A percentile compares a stretch with the other conserved stretches of the same genome.
phyloP scores from a whole-genome alignment of 208 protist genomes.

The Blechomonas ayalai region DNA sequence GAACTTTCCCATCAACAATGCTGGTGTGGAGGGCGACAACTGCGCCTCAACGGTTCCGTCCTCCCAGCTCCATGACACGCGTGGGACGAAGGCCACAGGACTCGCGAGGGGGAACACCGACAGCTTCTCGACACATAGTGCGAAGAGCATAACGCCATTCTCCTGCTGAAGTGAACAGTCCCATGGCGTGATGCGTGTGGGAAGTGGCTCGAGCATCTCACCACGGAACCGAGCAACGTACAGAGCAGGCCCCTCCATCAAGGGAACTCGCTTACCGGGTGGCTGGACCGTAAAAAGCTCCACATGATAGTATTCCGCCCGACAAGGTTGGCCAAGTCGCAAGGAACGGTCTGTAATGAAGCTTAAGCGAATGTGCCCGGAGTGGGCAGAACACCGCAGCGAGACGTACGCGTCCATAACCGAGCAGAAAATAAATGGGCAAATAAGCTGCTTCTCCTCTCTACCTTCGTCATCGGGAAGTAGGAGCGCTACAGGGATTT shows the following conservation, averaged over 20 bases:
- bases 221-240: conserved; percentile 9
- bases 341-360: conserved; percentile 38
- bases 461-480: conserved; percentile 28
- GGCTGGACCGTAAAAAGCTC: background rate
- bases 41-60: conserved; percentile 29
- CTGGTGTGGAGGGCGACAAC: conserved; percentile 24
- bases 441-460: conserved; percentile 18
- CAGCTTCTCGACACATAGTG: conserved; percentile 1
- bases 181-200: conserved; percentile 3
- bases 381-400: conserved; percentile 10
- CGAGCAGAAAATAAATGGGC: conserved; percentile 48
- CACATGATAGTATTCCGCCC: background rate
- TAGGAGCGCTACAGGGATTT: conserved; percentile 22
- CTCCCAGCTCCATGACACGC: conserved; percentile 42
- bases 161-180: conserved; percentile 4
- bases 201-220: conserved; percentile 5
- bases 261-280: background rate
- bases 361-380: conserved; percentile 12
- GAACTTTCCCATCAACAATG: conserved; percentile 42
- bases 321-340: background rate
- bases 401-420: conserved; percentile 34
- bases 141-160: conserved; percentile 12
- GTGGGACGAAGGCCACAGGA: background rate
- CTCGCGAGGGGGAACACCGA: background rate
- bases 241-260: background rate